Conservation (phyloP, 2,329 filamentous ascomycete genomes). For the Cryphonectria nitschkei region DNA sequence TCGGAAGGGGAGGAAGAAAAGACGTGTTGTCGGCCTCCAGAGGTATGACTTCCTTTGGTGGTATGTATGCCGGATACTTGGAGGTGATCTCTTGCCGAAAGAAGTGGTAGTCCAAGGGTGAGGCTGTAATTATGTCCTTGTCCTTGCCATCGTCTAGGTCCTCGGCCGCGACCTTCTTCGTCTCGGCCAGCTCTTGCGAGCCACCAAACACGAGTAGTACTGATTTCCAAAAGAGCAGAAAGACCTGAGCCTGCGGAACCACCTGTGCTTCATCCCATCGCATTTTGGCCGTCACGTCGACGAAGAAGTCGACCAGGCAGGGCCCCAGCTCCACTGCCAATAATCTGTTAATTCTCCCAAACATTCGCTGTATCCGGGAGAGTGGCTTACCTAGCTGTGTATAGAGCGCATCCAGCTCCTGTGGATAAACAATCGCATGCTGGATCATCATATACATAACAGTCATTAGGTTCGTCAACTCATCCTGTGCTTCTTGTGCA, state of each 20-base stretch:
- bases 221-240: constrained; percentile 90
- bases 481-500: constrained; percentile 59
- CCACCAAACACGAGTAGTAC: constrained; percentile 86
- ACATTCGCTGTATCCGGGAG: not conserved
- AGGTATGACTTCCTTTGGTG: constrained; percentile 79
- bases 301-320: constrained; percentile 71
- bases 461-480: constrained; percentile 65
- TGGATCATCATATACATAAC: constrained; percentile 66
- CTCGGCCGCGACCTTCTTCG: constrained; percentile 74
- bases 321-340: constrained; percentile 62
- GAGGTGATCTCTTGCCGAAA: constrained; percentile 97
- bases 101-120: constrained; percentile 91
- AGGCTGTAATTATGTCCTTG: constrained; percentile 85
- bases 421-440: constrained; percentile 55
- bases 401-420: constrained; percentile 51
- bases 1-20: constrained; percentile 81
- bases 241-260: constrained; percentile 67
- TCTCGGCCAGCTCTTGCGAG: constrained; percentile 69
- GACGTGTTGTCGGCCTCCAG: constrained; percentile 90
- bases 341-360: constrained; percentile 32
- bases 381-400: constrained; percentile 54
- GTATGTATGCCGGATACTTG: constrained; percentile 96
- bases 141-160: constrained; percentile 61
- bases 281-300: constrained; percentile 68
- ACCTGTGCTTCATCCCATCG: constrained; percentile 72